phyloP scores from a whole-genome alignment of 192 early-diverging fungal genomes.

The Endogone sp. region DNA sequence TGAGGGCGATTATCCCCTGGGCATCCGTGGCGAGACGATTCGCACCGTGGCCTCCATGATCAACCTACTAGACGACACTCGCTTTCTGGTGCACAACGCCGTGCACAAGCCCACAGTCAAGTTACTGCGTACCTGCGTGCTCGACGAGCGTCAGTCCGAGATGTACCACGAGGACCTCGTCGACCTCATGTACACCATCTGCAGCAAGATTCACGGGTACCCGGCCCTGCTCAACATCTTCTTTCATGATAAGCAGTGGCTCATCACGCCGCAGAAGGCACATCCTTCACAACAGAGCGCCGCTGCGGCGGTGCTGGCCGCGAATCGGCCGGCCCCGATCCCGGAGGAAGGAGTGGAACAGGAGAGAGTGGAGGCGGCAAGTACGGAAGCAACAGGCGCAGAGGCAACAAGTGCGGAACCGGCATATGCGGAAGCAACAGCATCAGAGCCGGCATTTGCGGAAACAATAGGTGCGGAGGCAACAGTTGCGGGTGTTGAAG shows the following conservation, averaged over 20 bases:
- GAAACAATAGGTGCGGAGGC: too few species aligned
- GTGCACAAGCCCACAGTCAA: constrained; percentile 83
- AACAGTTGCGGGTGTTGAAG: not conserved
- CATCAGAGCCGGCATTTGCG: too few species aligned
- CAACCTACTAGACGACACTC: constrained; percentile 79
- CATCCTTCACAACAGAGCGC: not conserved
- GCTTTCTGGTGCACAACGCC: constrained; percentile 85
- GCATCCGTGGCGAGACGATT: constrained; percentile 77
- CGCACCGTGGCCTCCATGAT: constrained; percentile 77
- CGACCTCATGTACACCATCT: constrained; percentile 73
- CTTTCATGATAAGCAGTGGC: constrained; percentile 65
- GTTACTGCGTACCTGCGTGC: constrained; percentile 66
- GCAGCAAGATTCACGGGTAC: constrained; percentile 77
- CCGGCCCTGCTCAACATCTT: constrained; percentile 72
- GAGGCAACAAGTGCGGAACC: not conserved
- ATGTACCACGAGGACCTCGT: constrained; percentile 59
- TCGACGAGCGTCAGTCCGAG: constrained; percentile 45
- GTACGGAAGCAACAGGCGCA: not conserved
- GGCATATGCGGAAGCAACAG: not conserved
- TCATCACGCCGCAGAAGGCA: constrained; percentile 10
- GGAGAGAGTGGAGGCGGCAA: not conserved
- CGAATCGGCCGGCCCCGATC: not conserved
- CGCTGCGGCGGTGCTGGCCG: not conserved
- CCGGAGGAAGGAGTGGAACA: not conserved
- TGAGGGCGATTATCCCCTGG: constrained; percentile 72